phyloP scores from a whole-genome alignment of 2,329 filamentous ascomycete genomes.

The Penicillium sp. region DNA sequence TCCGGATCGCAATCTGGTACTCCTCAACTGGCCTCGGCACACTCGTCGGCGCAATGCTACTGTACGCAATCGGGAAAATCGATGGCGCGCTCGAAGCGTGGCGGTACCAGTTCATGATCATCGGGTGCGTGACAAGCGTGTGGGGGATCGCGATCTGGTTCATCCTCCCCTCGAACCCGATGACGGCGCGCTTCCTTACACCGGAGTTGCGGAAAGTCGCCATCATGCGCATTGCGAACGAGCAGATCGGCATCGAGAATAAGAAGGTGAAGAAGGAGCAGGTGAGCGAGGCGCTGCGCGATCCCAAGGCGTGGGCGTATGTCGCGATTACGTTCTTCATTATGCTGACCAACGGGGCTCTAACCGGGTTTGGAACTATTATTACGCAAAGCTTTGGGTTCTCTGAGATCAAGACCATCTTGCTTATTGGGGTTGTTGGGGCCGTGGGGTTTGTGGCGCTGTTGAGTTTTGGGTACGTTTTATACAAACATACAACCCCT shows the following conservation, averaged over 20 bases:
- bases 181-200: not conserved
- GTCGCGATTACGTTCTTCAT: not conserved
- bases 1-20: not conserved
- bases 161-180: not conserved
- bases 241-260: conserved; percentile 12
- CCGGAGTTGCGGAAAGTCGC: not conserved
- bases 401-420: not conserved
- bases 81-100: not conserved
- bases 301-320: conserved; percentile 13
- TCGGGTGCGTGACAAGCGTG: not conserved
- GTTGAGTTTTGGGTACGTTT: not conserved
- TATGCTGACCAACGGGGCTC: not conserved
- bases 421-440: not conserved
- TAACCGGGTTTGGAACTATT: not conserved
- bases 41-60: not conserved
- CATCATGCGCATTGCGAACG: not conserved
- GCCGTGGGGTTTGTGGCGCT: not conserved
- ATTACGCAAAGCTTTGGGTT: conserved; percentile 2
- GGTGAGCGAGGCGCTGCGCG: conserved; percentile 12
- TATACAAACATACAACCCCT: no score
- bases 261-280: conserved; percentile 18
- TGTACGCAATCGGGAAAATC: not conserved
- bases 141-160: conserved; percentile 3
- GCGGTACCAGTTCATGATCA: conserved; percentile 4
- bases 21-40: not conserved